A percentile compares a stretch with the other conserved stretches of the same genome.
These are phyloP conservation scores for Cadophora sp. DNA, from an alignment of 2,329 filamentous ascomycete species.

Conservation along the genomic window DNA sequence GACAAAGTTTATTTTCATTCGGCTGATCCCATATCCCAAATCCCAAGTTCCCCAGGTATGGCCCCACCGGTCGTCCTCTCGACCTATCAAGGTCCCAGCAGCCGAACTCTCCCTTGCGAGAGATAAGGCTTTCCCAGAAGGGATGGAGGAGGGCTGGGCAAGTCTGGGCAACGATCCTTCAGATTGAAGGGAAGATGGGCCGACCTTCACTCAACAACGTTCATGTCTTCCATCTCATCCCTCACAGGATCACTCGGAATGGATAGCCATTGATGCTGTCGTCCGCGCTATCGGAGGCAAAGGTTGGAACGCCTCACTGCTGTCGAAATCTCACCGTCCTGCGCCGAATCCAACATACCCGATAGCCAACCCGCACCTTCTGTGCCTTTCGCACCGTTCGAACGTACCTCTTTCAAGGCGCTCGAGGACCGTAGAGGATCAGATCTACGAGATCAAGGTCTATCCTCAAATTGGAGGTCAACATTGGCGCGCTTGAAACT, in stretches of 20 bases:
- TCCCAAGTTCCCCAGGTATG: background rate
- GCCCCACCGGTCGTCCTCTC: background rate
- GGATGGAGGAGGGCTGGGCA: background rate
- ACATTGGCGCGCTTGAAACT: background rate
- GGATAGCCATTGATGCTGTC: slow-evolving; percentile 8
- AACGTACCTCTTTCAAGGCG: background rate
- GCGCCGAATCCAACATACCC: background rate
- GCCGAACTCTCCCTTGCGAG: background rate
- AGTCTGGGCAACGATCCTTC: slow-evolving; percentile 12
- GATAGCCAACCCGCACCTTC: background rate
- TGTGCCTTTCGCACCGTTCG: background rate
- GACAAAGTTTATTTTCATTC: background rate
- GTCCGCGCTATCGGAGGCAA: slow-evolving; percentile 3
- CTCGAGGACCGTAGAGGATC: background rate
- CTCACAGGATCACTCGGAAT: background rate
- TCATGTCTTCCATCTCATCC: background rate
- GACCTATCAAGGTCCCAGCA: slow-evolving; percentile 3
- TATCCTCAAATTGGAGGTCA: background rate
- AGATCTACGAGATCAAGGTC: background rate
- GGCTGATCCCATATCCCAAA: background rate
- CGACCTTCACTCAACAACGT: background rate
- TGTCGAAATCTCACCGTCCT: slow-evolving; percentile 3
- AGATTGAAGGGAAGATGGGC: background rate
- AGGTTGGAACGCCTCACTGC: slow-evolving; percentile 11
- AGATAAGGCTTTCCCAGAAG: slow-evolving; percentile 17